phyloP scores from a whole-genome alignment of 768 basidiomycete genomes.

The Phylloporus sp. region DNA sequence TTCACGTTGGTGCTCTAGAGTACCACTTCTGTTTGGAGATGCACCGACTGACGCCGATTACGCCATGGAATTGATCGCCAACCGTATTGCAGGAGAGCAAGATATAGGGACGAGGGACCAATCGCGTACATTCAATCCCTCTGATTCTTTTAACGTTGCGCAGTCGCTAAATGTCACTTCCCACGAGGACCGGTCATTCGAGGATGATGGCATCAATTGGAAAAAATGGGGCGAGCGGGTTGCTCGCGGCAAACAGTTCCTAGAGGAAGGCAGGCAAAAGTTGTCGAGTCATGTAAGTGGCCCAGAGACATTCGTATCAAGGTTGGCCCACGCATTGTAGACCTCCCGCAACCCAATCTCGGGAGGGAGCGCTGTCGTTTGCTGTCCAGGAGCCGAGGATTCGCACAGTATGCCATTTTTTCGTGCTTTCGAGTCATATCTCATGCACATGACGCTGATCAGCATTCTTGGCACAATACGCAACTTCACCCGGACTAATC shows the following conservation, averaged over 20 bases:
- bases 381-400: slow-evolving; percentile 15
- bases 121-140: slow-evolving; percentile 12
- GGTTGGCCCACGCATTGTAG: slow-evolving; percentile 8
- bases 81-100: slow-evolving; percentile 52
- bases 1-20: slow-evolving; percentile 27
- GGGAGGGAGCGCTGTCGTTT: background rate
- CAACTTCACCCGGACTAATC: slow-evolving; percentile 52
- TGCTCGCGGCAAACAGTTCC: slow-evolving; percentile 41
- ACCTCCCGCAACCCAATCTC: background rate
- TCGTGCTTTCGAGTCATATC: background rate
- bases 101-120: slow-evolving; percentile 35
- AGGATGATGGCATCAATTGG: slow-evolving; percentile 40
- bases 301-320: slow-evolving; percentile 11
- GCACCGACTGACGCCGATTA: slow-evolving; percentile 66
- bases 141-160: slow-evolving; percentile 1
- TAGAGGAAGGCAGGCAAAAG: slow-evolving; percentile 39
- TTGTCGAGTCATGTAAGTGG: slow-evolving; percentile 34
- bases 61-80: slow-evolving; percentile 64
- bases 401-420: slow-evolving; percentile 31
- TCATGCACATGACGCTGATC: background rate
- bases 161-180: background rate
- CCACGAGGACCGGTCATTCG: slow-evolving; percentile 1
- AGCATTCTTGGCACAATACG: slow-evolving; percentile 61
- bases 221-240: slow-evolving; percentile 51
- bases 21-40: slow-evolving; percentile 44